phyloP scores from a whole-genome alignment of 78 protist genomes.

The Dictyostelium citrinum region DNA sequence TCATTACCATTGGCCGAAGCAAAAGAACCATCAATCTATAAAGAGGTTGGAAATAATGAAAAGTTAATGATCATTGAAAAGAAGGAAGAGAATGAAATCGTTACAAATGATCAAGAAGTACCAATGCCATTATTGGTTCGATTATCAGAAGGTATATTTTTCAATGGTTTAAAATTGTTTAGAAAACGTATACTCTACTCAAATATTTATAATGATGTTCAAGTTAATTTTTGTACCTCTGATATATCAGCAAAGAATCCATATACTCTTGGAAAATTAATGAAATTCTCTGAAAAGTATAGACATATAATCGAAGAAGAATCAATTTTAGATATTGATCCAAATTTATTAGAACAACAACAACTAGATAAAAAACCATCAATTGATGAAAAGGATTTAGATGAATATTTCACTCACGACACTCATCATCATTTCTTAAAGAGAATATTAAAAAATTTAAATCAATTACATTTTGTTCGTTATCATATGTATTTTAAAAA shows the following conservation, averaged over 20 bases:
- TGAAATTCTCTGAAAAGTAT: slow-evolving; percentile 7
- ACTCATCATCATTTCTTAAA: not conserved
- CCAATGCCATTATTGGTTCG: slow-evolving; percentile 1
- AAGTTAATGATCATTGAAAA: not conserved
- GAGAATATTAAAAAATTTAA: slow-evolving; percentile 7
- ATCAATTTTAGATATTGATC: not conserved
- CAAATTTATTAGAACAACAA: not conserved
- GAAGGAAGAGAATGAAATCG: not conserved
- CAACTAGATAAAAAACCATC: not conserved
- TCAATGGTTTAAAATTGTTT: slow-evolving; percentile 6
- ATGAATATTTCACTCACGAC: slow-evolving; percentile 26
- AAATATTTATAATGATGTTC: slow-evolving; percentile 48
- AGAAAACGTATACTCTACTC: slow-evolving; percentile 33
- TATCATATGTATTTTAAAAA: slow-evolving; percentile 35
- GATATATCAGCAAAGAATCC: slow-evolving; percentile 53
- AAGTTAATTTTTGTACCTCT: slow-evolving; percentile 54
- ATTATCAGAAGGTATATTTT: not conserved
- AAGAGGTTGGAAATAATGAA: not conserved
- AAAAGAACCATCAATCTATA: not conserved
- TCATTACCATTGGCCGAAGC: not conserved
- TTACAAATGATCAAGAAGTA: slow-evolving; percentile 11
- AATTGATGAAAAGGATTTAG: not conserved
- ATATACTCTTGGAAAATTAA: not conserved
- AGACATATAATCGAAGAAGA: slow-evolving; percentile 6
- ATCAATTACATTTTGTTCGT: not conserved